Evolutionary conservation across 257 asterid species (phyloP).

Genomic region (Przewalskia tangutica): DNA sequence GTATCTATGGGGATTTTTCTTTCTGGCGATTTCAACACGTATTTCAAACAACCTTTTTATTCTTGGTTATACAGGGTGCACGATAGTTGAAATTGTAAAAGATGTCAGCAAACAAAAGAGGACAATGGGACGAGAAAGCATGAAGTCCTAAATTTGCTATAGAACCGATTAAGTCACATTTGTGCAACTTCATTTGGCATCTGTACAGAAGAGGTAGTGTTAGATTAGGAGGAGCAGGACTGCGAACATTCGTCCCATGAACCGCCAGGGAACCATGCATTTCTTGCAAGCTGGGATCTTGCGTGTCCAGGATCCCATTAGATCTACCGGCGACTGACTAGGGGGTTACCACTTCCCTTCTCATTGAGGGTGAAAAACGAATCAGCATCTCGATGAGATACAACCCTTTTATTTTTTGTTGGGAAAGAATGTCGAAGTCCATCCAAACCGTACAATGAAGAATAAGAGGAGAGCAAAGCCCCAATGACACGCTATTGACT

Average conservation of each 20-base stretch:
- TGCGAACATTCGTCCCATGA: neutral
- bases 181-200: neutral
- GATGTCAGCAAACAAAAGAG: neutral
- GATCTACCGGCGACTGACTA: neutral
- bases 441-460: neutral
- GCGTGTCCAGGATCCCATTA: neutral
- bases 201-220: neutral
- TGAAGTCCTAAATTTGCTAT: neutral
- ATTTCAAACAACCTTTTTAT: neutral
- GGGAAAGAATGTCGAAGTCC: neutral
- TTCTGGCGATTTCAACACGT: neutral
- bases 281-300: neutral
- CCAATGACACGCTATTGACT: neutral
- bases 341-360: neutral
- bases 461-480: neutral
- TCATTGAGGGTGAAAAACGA: neutral
- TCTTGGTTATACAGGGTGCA: neutral
- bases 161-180: neutral
- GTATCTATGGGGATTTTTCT: neutral
- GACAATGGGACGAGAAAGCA: neutral
- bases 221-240: neutral
- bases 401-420: neutral
- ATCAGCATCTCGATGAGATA: neutral
- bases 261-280: neutral
- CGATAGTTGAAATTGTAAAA: neutral